Percentiles rank a stretch among this genome's conserved stretches.
These are phyloP conservation scores for Pseudohalonectria lignicola DNA, from an alignment of 2,329 filamentous ascomycete species.

Conservation along the genomic window DNA sequence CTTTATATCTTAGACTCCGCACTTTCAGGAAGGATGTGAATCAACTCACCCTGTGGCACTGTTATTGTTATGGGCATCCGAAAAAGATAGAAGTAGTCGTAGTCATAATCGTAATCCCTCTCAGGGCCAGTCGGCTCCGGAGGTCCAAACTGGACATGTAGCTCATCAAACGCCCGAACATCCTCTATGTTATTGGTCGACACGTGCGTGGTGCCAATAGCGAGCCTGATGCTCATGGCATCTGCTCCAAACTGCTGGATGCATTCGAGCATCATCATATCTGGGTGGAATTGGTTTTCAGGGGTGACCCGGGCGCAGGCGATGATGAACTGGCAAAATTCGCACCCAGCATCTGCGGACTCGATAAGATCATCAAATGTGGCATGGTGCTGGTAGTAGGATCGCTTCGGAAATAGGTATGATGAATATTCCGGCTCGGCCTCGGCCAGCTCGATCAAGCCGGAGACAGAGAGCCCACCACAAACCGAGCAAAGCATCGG, in stretches of 20 bases:
- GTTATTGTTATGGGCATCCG: not conserved
- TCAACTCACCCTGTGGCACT: not conserved
- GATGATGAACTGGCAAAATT: not conserved
- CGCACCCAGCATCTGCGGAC: not conserved
- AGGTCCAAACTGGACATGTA: not conserved
- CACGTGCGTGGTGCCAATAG: not conserved
- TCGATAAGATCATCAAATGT: not conserved
- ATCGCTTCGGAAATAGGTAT: too few species aligned
- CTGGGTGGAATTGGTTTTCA: too few species aligned
- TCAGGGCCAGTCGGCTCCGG: not conserved
- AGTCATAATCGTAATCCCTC: not conserved
- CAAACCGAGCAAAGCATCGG: not conserved
- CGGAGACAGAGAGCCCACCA: slow-evolving; percentile 12
- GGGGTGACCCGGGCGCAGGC: not conserved
- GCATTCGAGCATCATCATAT: not conserved
- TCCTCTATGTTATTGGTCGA: not conserved
- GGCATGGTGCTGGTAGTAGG: not conserved
- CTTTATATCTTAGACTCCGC: not conserved
- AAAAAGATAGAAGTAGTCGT: not conserved
- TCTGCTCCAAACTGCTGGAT: not conserved
- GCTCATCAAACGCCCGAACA: not conserved
- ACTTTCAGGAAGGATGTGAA: not conserved
- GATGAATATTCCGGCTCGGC: slow-evolving; percentile 20
- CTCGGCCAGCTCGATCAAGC: slow-evolving; percentile 48
- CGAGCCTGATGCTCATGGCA: not conserved